A percentile compares a stretch with the other conserved stretches of the same genome.
Evolutionary conservation across 768 basidiomycete genomes (phyloP).

Genomic region (Lactarius tabidus): DNA sequence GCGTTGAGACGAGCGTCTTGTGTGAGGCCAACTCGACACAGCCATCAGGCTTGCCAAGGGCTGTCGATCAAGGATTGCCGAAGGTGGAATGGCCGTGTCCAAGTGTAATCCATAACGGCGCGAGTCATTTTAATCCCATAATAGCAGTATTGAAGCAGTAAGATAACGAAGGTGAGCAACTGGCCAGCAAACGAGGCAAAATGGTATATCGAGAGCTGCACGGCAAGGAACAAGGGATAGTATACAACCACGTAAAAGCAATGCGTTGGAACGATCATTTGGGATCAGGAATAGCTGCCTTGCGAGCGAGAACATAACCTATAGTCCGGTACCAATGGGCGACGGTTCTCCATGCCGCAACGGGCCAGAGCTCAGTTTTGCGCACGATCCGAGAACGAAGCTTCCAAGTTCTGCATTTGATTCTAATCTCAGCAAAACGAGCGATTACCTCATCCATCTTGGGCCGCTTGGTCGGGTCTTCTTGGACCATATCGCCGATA

Average conservation of each 20-base stretch:
- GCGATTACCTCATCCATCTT: conserved; percentile 31
- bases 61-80: too few species aligned
- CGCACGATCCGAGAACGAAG: conserved; percentile 33
- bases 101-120: too few species aligned
- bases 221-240: neutral
- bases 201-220: neutral
- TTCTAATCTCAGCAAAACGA: conserved; percentile 29
- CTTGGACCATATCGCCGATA: conserved; percentile 33
- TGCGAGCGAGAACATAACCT: neutral
- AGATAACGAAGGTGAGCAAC: neutral
- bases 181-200: neutral
- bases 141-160: neutral
- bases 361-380: neutral
- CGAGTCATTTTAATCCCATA: neutral
- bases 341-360: neutral
- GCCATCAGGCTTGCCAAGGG: too few species aligned
- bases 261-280: neutral
- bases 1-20: too few species aligned
- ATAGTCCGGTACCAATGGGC: neutral
- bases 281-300: conserved; percentile 12
- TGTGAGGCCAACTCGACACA: too few species aligned
- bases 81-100: too few species aligned
- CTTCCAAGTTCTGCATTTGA: conserved; percentile 27
- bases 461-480: conserved; percentile 34
- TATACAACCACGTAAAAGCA: neutral